Base-by-base conservation (phyloP, 441 rosid species). In the Populus hybrid region DNA sequence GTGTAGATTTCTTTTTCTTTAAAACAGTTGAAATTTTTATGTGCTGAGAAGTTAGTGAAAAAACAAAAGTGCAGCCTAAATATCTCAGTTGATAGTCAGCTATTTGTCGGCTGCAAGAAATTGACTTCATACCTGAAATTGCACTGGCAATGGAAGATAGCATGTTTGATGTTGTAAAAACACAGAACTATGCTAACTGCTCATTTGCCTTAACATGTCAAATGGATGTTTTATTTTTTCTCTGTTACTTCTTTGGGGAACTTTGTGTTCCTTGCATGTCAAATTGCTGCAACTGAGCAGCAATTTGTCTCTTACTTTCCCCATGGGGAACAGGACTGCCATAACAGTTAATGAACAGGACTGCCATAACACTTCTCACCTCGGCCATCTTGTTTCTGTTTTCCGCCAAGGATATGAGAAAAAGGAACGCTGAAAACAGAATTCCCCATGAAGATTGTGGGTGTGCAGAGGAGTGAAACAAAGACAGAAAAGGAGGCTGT, bases 1-100 rank as follows among this genome's bases (percentile, higher is more conserved):
- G 12, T 75, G 78, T 73, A 73, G 69, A 64, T 33, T 50, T 70
- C 14, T 40, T 28, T 67, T 29, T n/a, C 56, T 16, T 45, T 14
- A 45, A 63, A 50, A 45, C 61, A 24, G 74, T 45, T 24, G 10
- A 68, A 68, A 35, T 68, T 31, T 33, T 20, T 20, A 31, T 26
- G 35, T 24, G 24, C 56, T 50, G 26, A 28, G 74, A 71, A 20
- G 24, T 71, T 2, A 23, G 20, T 71, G 63, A 21, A 71, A 71
- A 35, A 24, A 23, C 1, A 11, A 7, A 45, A 24, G 5, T 23
- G 65, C 33, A 28, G 64, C 20, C 65, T 28, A 14, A 72, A 28
- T 7, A 18, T 72, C 59, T 50, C 40, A 28, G 10, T 2, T 28
- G 23, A 53, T 53, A 28, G n/a, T 53, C 23, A 10, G 42, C 63